Base-by-base conservation (phyloP, 1,284 basidiomycete species). In the Apiotrichum gracile region DNA sequence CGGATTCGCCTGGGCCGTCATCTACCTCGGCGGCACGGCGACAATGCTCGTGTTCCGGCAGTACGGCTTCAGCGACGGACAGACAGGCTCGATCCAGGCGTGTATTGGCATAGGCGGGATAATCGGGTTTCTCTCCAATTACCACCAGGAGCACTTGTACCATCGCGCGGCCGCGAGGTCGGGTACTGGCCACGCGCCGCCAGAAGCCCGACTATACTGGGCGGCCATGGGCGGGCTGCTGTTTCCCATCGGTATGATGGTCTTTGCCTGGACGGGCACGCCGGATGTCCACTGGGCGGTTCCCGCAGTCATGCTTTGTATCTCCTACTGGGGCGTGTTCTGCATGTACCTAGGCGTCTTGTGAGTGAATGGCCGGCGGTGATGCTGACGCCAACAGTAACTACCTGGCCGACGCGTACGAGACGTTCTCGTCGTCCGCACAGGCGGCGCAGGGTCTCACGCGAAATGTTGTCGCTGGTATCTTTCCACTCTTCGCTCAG, bases 111-210 rank as follows among this genome's bases (percentile, higher is more conserved):
- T 79, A 35, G 89, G 88, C 10, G 83, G 86, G 3, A 80, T 82
- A 61, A 54, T 90, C 34, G 89, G 87, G 0, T 85, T 86, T 41
- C 62, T 86, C 27, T 83, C 85, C 37, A 87, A 91, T 71, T 73
- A 51, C 58, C 73, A 68, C 52, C 71, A 74, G 60, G 69, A 73
- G 55, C 43, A 58, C 39, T 62, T 73, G 17, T 73, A 71, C 55
- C 56, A 46, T 17, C 54, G 56, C 5, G 61, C 70, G 2, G 58
- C 65, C 7, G 14, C 16, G 7, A 58, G 57, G 21, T 52, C 56
- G 21, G 58, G 68, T 0, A 64, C 67, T 0, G 76, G 77, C 7
- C 65, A 68, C 26, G 72, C 77, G 0, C 67, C 72, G 0, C 78
- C 78, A 0, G 78, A 79, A 60, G 76, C 75, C 3, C 60, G 78